Base-by-base conservation (phyloP, 1,284 basidiomycete genomes). In the Pseudozyma thailandica region DNA sequence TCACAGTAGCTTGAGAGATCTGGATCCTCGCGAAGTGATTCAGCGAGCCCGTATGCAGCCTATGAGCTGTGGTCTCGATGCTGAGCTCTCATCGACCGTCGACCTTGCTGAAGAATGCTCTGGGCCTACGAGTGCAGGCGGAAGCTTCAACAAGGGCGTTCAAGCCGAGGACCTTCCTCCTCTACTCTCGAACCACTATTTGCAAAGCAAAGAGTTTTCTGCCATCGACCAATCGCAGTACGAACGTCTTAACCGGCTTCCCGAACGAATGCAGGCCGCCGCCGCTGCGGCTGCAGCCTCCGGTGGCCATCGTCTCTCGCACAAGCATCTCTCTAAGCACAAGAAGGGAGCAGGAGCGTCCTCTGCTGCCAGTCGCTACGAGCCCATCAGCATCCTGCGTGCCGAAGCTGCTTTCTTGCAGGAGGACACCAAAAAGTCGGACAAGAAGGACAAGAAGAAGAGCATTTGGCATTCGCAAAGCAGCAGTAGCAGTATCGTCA, bases 311-410 rank as follows among this genome's bases (percentile, higher is more conserved):
- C 20, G 35, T 4, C 35, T 58, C 1, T 63, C 66, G 3, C 54
- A 55, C 33, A 62, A 61, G 27, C 66, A 63, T 10, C 52, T 60
- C 1, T 48, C 46, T 9, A 69, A 59, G 28, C 52, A 59, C 56
- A 70, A 60, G 53, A 64, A 63, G 39, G 23, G 28, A 1, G 48
- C 44, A 6, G 33, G 33, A 35, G 61, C 48, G 12, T 28, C 37
- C 3, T 5, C 53, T 6, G 42, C 38, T 6, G 35, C 31, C 2
- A 27, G 9, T n/a, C 45, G 50, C 45, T 65, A 65, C 39, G 68
- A 71, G 25, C 58, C 68, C 15, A 61, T 71, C 57, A 71, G 68
- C 58, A 65, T 71, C 45, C 48, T 71, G 3, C 50, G 58, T 6
- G 68, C 68, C 10, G 68, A 71, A 54, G 68, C 68, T 1, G 62